phyloP scores from a whole-genome alignment of 805 yeast genomes.

The Teunomyces funiuensis region DNA sequence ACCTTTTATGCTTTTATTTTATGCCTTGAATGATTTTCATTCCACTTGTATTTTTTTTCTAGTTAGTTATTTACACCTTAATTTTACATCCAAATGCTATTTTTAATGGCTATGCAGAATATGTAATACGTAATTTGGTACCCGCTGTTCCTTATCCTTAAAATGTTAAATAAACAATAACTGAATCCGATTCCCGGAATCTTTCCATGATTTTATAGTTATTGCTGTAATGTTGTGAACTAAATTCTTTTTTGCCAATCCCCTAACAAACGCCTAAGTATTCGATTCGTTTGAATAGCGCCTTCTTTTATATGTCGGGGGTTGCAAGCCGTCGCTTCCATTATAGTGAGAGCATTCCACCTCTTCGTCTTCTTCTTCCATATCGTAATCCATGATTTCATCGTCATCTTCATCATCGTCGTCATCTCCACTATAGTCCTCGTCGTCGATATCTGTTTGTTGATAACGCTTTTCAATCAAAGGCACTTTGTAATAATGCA shows the following conservation, averaged over 20 bases:
- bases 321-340: background rate
- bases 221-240: background rate
- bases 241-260: conserved; percentile 1
- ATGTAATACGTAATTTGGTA: background rate
- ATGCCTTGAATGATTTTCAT: conserved; percentile 1
- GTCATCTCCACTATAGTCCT: conserved; percentile 13
- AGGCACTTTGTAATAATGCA: background rate
- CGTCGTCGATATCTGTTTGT: conserved; percentile 13
- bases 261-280: too few species aligned
- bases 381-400: conserved; percentile 12
- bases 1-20: conserved; percentile 1
- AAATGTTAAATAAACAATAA: background rate
- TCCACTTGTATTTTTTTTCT: too few species aligned
- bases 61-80: too few species aligned
- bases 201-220: background rate
- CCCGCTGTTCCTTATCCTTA: background rate
- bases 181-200: conserved; percentile 1
- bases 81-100: conserved; percentile 1
- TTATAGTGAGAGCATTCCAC: background rate
- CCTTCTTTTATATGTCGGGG: conserved; percentile 24
- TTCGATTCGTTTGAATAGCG: conserved; percentile 3
- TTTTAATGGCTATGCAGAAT: conserved; percentile 1
- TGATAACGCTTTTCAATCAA: conserved; percentile 4
- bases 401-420: conserved; percentile 13
- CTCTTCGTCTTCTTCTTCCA: conserved; percentile 7